Conservation (phyloP, 2,329 filamentous ascomycete species). For the Verticillium nubilum region DNA sequence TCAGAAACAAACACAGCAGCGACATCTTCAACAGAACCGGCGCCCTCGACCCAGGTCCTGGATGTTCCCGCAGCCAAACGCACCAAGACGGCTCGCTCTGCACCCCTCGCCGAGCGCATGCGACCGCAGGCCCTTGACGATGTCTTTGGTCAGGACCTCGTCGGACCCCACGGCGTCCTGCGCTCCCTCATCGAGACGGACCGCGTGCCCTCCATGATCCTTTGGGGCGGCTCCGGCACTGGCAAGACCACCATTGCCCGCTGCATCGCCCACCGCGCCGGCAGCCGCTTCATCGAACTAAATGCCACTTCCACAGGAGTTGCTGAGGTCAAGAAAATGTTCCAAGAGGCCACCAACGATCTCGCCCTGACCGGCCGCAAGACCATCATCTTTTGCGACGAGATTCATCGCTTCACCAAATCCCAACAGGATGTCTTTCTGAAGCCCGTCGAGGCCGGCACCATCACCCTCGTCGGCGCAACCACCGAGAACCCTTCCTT, state of each 20-base stretch:
- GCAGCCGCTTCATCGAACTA: constrained; percentile 87
- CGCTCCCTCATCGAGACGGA: constrained; percentile 81
- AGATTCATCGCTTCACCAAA: constrained; percentile 90
- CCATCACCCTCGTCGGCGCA: constrained; percentile 86
- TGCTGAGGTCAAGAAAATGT: constrained; percentile 87
- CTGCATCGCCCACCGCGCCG: constrained; percentile 78
- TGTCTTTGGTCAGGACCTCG: constrained; percentile 86
- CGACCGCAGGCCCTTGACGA: constrained; percentile 78
- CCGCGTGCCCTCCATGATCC: constrained; percentile 86
- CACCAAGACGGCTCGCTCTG: constrained; percentile 63
- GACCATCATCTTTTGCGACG: constrained; percentile 96
- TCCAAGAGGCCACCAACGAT: constrained; percentile 77
- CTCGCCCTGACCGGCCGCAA: constrained; percentile 75
- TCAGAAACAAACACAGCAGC: constrained; percentile 11
- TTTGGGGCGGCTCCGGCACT: constrained; percentile 80
- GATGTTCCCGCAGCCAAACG: constrained; percentile 52
- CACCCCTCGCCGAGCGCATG: constrained; percentile 91
- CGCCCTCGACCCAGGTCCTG: constrained; percentile 6
- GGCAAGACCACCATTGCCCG: constrained; percentile 91
- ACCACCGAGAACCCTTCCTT: constrained; percentile 98
- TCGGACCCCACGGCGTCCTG: constrained; percentile 78
- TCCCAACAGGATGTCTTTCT: constrained; percentile 93
- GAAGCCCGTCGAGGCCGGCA: constrained; percentile 84
- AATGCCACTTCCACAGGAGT: constrained; percentile 89
- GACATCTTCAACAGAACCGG: constrained; percentile 4